Base-by-base conservation (phyloP, 1,284 basidiomycete genomes). In the Rhodotorula sp. region DNA sequence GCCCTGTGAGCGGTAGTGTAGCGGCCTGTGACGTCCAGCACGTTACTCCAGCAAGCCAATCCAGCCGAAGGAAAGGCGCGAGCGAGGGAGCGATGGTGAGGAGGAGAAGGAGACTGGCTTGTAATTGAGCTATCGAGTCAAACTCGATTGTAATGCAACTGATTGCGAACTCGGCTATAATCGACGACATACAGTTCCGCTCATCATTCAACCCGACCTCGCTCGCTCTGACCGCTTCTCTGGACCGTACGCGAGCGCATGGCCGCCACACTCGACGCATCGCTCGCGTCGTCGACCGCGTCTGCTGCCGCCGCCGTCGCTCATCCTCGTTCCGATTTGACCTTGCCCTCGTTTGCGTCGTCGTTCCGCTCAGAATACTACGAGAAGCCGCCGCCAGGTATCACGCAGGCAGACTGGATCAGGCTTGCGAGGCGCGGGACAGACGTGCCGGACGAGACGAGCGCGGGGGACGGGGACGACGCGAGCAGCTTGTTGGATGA, bases 301-400 rank as follows among this genome's bases (percentile, higher is more conserved):
- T 61, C 59, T 13, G 56, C 30, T 9, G 54, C 34, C 34, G 34
- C 32, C 20, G 53, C 8, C 27, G 10, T 20, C 44, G 13, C 2
- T 11, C 32, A 11, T 22, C 44, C 30, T 19, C 39, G 22, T 20
- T 30, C 44, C 29, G 52, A 44, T 19, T 32, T 53, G 19, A 53
- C 61, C 15, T 48, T 70, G 19, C 48, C 57, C 19, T 66, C 64
- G 15, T 66, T 70, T 44, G 68, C 68, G 8, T n/a, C 39, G 11
- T 53, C 64, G 10, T 70, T 70, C 64, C 46, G 47, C 22, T 19
- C 27, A 8, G 64, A 64, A 27, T 64, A 70, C 56, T 70, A 70
- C 49, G 68, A 66, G 15, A 54, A 46, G 20, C 57, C 68, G 4
- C 68, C 68, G 1, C 61, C 64, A 2, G 68, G 68, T 2, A 52